Base-by-base conservation (phyloP, 768 basidiomycete species). In the Nevesoporus exiguus region DNA sequence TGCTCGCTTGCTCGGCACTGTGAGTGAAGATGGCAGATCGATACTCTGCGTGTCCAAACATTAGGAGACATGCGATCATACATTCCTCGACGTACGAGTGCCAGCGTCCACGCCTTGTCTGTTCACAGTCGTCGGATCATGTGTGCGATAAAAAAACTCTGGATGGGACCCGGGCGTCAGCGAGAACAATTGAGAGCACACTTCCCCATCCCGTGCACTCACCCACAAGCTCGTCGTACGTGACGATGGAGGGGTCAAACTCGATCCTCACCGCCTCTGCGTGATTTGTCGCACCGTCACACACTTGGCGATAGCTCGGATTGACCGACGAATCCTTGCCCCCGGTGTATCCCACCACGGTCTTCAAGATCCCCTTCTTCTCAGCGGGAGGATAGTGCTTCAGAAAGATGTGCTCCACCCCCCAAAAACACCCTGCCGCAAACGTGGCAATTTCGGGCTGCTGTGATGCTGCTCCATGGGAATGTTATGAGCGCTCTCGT, bases 121-220 rank as follows among this genome's bases (percentile, higher is more conserved):
- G 69, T 96, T 85, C 51, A 78, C 64, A 0, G 90, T 90, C 39
- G 93, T 96, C 3, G 95, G 92, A 60, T 97, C 94, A 63, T 98
- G 95, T 0, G 90, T 92, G 43, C 96, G 81, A 70, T 93, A 96
- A 73, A 96, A 96, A 76, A 94, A 95, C 71, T 96, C 93, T 86
- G 68, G 13, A 39, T 84, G 67, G n/a, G 29, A 39, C 1, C n/a
- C n/a, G n/a, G n/a, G 29, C 34, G 3, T 51, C 49, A 37, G 22
- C 21, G 14, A 2, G 24, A 47, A 27, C 30, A 25, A 25, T n/a
- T n/a, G n/a, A n/a, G n/a, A 4, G 21, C 27, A 40, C 30, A 8
- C 9, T 39, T 7, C 15, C 10, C 51, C 5, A 7, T 22, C 22
- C 7, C 14, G n/a, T 29, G 27, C 3, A 80, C 88, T 59, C 67